Evolutionary conservation across 2,329 filamentous ascomycete genomes (phyloP).

Genomic region (Decorospora gaudefroyi): DNA sequence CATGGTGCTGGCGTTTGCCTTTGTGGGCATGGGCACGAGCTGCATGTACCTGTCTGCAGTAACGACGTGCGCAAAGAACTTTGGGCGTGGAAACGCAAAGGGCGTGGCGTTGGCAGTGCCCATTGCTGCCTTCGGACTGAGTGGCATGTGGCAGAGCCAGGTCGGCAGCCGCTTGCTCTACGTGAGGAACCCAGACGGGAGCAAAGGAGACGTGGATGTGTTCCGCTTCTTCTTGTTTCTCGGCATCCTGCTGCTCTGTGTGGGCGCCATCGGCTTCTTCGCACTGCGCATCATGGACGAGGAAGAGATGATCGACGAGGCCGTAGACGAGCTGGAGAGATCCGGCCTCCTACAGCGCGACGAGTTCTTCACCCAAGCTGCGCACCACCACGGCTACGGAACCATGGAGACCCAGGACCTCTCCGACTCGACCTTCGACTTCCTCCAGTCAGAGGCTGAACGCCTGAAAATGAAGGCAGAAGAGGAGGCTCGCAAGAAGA

Average conservation of each 20-base stretch:
- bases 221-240: slow-evolving; percentile 89
- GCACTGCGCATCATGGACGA: slow-evolving; percentile 80
- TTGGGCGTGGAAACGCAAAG: slow-evolving; percentile 83
- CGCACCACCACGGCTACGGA: slow-evolving; percentile 65
- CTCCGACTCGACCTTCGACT: slow-evolving; percentile 54
- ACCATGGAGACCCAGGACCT: slow-evolving; percentile 58
- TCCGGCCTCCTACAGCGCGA: slow-evolving; percentile 81
- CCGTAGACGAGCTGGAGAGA: slow-evolving; percentile 85
- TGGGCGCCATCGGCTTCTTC: slow-evolving; percentile 75
- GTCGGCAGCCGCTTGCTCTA: slow-evolving; percentile 77
- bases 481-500: slow-evolving; percentile 74
- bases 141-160: slow-evolving; percentile 95
- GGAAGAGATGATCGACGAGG: slow-evolving; percentile 84
- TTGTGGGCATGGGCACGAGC: slow-evolving; percentile 80
- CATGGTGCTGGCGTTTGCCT: slow-evolving; percentile 85
- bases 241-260: slow-evolving; percentile 67
- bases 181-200: slow-evolving; percentile 67
- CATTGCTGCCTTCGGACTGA: slow-evolving; percentile 90
- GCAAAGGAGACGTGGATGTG: slow-evolving; percentile 67
- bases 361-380: slow-evolving; percentile 67
- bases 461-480: slow-evolving; percentile 54
- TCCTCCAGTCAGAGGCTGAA: slow-evolving; percentile 53
- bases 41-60: slow-evolving; percentile 88
- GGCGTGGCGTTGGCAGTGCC: slow-evolving; percentile 87
- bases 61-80: slow-evolving; percentile 98